Base-by-base conservation (phyloP, 345 rosid genomes). In the Citrus inodora region DNA sequence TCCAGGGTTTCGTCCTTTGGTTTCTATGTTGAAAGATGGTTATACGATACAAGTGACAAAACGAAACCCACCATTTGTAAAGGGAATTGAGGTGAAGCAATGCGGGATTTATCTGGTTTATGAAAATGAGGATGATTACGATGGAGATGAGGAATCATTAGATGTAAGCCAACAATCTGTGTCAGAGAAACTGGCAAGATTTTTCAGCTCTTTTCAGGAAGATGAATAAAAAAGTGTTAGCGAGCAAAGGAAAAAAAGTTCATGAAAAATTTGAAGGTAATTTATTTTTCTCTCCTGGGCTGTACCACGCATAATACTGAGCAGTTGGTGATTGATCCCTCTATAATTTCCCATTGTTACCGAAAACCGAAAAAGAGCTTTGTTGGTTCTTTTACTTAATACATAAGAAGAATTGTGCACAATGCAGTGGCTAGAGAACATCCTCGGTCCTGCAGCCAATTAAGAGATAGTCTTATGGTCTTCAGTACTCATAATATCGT, bases 71-170 rank as follows among this genome's bases (percentile, higher is more conserved):
- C 88, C 87, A 4, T 0, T 27, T 14, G 38, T 80, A 35, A 17
- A 80, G 40, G 91, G 88, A 27, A 67, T 85, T 59, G 65, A 80
- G 75, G 69, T 88, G 74, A 88, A 85, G 86, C 80, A 84, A 63
- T 71, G 72, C 11, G 91, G 93, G 25, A 84, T 90, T 67, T 71
- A 58, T 83, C 76, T 85, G 65, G 84, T 88, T 70, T 88, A 27
- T 13, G 90, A 90, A 53, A 71, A 83, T 2, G 89, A 88, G 5
- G 91, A 88, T 71, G 93, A 87, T 75, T 85, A 83, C 37, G 83
- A 61, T 9, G 89, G 80, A 24, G 75, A 78, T 56, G 92, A 86
- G 81, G 87, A 81, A 46, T 80, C 76, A 19, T 14, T 88, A 81
- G 82, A 81, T 14, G 86, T 80, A 59, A 80, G 74, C 61, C 78